These are phyloP conservation scores for Cyclotella kingstonii DNA, from an alignment of 108 stramenopile species.

Conservation along the genomic window DNA sequence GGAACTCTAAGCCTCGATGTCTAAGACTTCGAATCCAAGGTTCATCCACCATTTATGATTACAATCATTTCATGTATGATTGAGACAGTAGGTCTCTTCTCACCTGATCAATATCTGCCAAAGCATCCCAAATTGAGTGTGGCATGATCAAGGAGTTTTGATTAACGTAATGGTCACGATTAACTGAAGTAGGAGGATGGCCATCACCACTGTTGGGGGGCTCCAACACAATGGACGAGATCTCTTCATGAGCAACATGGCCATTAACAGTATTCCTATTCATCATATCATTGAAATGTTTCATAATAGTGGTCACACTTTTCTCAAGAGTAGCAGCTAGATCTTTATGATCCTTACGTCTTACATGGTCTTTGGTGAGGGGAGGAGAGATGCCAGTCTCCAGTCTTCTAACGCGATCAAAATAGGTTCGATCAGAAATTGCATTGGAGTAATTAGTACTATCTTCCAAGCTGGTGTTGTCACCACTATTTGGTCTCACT, in stretches of 20 bases:
- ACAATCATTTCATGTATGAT: too few relatives aligned
- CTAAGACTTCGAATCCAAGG: too few relatives aligned
- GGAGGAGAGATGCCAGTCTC: neutral
- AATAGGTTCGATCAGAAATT: too few relatives aligned
- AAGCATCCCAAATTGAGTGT: slow-evolving; percentile 58
- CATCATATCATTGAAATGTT: slow-evolving; percentile 27
- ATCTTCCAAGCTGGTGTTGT: too few relatives aligned
- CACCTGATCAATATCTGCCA: slow-evolving; percentile 67
- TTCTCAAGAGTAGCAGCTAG: slow-evolving; percentile 32
- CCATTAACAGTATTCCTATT: neutral
- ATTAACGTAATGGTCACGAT: neutral
- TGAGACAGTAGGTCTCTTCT: slow-evolving; percentile 50
- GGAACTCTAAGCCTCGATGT: too few relatives aligned
- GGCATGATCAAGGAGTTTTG: slow-evolving; percentile 31
- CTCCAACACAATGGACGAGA: too few relatives aligned
- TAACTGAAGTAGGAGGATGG: neutral
- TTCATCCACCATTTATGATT: too few relatives aligned
- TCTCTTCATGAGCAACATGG: neutral
- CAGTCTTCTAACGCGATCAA: too few relatives aligned
- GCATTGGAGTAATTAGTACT: too few relatives aligned
- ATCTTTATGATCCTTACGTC: slow-evolving; percentile 15
- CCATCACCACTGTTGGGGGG: too few relatives aligned
- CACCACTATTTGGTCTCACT: too few relatives aligned
- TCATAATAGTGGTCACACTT: slow-evolving; percentile 34
- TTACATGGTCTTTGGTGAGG: neutral